Base-by-base conservation (phyloP, 148 eudicot genomes). In the Rhododendron ferrugineum region DNA sequence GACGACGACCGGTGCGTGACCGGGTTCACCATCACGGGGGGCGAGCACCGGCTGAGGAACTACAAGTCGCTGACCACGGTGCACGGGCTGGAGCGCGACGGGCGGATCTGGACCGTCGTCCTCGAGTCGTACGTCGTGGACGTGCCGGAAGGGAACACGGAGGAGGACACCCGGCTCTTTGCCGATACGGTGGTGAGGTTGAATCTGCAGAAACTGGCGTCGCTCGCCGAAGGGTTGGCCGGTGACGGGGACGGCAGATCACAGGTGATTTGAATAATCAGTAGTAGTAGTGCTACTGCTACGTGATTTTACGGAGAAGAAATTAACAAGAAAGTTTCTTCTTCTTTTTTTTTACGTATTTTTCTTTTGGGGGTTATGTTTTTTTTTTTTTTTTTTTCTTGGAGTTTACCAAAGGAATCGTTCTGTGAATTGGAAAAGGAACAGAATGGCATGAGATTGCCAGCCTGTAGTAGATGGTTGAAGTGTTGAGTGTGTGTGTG, bases 111-210 rank as follows among this genome's bases (percentile, higher is more conserved):
- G 68, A 84, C 87, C 36, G 81, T 88, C 74, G 89, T 88, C 52
- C 73, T 89, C 81, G 91, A 89, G 62, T 89, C 91, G 62, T 89
- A 86, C 80, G 70, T 84, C 23, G 92, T 90, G 58, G 92, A 90
- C 84, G 89, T 88, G 46, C 92, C 90, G 16, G 88, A 82, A 30
- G 90, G 89, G 80, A 90, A 89, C 34, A 81, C 88, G 0, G 83
- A 84, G 76, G 92, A 88, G 54, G 92, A 90, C 70, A 90, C 92
- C 66, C 83, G 89, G 66, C 79, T 88, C 87, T 90, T 90, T 37
- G 89, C 89, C 9, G 92, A 90, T 44, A 90, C 92, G 1, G 87
- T 90, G 11, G 90, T 90, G 52, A 85, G 78, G 86, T 73, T 89
- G 68, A 90, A 90, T 76, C 84, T 90, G 18, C 87, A 87, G 84